Percentiles rank a stretch among this genome's conserved stretches.
phyloP scores from a whole-genome alignment of 768 basidiomycete genomes.

The Panus rudis region DNA sequence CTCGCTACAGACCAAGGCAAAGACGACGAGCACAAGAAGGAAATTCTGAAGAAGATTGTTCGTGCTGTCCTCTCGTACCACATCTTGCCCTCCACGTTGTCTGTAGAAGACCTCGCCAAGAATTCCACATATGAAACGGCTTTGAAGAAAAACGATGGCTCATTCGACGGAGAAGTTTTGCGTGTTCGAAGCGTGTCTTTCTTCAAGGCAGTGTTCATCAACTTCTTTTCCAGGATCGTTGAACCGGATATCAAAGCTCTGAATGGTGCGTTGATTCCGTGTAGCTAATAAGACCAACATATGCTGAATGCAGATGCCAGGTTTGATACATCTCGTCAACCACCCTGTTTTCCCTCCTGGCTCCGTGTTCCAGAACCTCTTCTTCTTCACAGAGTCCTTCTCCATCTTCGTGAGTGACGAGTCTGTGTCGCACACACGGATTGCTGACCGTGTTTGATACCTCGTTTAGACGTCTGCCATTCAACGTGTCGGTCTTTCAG shows the following conservation, averaged over 20 bases:
- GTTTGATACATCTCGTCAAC: slow-evolving; percentile 46
- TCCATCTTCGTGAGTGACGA: slow-evolving; percentile 37
- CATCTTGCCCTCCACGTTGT: slow-evolving; percentile 37
- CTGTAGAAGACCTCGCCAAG: slow-evolving; percentile 33
- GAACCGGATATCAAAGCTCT: slow-evolving; percentile 33
- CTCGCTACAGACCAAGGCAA: slow-evolving; percentile 28
- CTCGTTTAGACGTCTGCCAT: slow-evolving; percentile 44
- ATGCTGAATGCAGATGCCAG: slow-evolving; percentile 17
- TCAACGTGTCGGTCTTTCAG: slow-evolving; percentile 41
- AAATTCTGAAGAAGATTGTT: slow-evolving; percentile 47
- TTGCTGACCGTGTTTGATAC: not conserved
- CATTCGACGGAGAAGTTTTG: slow-evolving; percentile 36
- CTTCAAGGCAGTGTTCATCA: slow-evolving; percentile 27
- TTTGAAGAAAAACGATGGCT: slow-evolving; percentile 34
- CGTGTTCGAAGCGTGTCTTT: slow-evolving; percentile 36
- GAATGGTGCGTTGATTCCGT: slow-evolving; percentile 37
- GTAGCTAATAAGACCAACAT: not conserved
- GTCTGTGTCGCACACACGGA: not conserved
- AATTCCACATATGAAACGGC: slow-evolving; percentile 50
- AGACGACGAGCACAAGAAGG: slow-evolving; percentile 34
- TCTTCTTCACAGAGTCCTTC: slow-evolving; percentile 35
- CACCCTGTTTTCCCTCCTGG: slow-evolving; percentile 51
- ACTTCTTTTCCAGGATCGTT: slow-evolving; percentile 40
- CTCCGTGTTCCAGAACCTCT: slow-evolving; percentile 41
- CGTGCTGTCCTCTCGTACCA: slow-evolving; percentile 52